phyloP scores from a whole-genome alignment of 176 grass and related monocot species.

The Lolium rigidum region DNA sequence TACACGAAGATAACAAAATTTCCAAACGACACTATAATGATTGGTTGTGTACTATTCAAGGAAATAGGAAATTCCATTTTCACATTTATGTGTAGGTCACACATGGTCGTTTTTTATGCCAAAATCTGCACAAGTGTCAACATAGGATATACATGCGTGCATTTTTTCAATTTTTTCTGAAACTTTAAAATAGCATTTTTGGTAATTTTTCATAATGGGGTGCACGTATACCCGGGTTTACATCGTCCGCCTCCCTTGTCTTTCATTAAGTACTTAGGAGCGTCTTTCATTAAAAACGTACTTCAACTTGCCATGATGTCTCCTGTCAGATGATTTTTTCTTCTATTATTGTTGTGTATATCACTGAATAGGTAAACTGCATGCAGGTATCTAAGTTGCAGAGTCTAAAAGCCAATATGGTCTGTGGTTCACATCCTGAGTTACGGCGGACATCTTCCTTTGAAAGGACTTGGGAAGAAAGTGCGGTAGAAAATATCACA shows the following conservation, averaged over 20 bases:
- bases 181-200: no score
- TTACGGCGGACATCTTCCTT: conserved; percentile 83
- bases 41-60: no score
- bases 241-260: neutral
- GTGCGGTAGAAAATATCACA: conserved; percentile 50
- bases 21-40: no score
- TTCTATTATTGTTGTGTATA: conserved; percentile 9
- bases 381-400: conserved; percentile 92
- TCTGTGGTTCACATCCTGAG: conserved; percentile 89
- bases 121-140: no score
- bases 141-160: no score
- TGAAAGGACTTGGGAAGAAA: conserved; percentile 81
- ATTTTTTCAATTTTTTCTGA: no score
- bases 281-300: neutral
- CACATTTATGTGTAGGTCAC: no score
- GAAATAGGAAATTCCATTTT: no score
- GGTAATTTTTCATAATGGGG: no score
- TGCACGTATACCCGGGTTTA: no score
- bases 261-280: neutral
- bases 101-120: no score
- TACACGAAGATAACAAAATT: no score
- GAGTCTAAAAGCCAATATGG: conserved; percentile 94
- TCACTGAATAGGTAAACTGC: conserved; percentile 32
- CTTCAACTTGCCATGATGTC: conserved; percentile 5
- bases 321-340: conserved; percentile 19